phyloP scores from a whole-genome alignment of 805 yeast species.

The Sugiyamaella smithiae region DNA sequence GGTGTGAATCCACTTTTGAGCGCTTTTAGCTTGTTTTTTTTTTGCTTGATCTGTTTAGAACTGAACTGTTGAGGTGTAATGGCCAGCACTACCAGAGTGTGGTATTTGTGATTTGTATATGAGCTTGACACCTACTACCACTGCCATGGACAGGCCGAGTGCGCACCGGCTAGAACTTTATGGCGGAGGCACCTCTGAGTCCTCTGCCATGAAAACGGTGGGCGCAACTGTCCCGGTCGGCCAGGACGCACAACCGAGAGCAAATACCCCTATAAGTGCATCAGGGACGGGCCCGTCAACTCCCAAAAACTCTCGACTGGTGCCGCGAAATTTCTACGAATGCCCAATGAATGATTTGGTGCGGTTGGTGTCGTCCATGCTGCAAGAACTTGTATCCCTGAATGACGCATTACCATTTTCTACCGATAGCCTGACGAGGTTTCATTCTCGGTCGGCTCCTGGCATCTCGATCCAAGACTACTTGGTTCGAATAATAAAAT shows the following conservation, averaged over 20 bases:
- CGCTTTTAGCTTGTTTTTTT: neutral
- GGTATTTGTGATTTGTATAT: no score
- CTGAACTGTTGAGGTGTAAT: no score
- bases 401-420: conserved; percentile 57
- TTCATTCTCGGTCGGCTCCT: conserved; percentile 93
- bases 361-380: conserved; percentile 71
- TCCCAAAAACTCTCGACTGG: conserved; percentile 19
- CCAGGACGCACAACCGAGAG: neutral
- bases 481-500: conserved; percentile 70
- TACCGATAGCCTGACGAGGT: conserved; percentile 61
- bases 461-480: conserved; percentile 77
- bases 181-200: neutral
- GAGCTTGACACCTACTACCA: conserved; percentile 1
- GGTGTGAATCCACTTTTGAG: neutral
- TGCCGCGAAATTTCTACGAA: conserved; percentile 56
- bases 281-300: neutral
- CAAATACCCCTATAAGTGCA: neutral
- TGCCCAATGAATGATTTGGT: conserved; percentile 72
- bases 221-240: neutral
- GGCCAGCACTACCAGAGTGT: no score
- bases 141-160: conserved; percentile 3
- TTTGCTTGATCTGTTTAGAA: no score
- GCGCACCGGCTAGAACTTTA: neutral
- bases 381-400: conserved; percentile 65
- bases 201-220: neutral